Conservation (phyloP, 768 basidiomycete genomes). For the Asterophora lycoperdoides region DNA sequence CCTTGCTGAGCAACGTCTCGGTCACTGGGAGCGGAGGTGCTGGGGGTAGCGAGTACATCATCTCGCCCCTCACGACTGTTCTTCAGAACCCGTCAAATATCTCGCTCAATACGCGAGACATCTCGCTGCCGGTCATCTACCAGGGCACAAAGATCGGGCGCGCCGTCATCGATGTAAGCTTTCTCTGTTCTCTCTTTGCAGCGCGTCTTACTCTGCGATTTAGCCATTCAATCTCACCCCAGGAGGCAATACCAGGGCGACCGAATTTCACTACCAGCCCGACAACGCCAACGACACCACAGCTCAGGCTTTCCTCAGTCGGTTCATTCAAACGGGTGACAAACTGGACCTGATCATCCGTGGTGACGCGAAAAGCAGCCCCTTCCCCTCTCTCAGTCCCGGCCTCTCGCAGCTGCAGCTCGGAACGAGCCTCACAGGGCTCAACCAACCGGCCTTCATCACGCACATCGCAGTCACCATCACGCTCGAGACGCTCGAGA, state of each 20-base stretch:
- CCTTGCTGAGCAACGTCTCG: slow-evolving; percentile 49
- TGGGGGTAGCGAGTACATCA: slow-evolving; percentile 56
- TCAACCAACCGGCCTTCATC: slow-evolving; percentile 55
- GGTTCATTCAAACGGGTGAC: slow-evolving; percentile 53
- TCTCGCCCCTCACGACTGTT: slow-evolving; percentile 51
- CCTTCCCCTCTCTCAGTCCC: slow-evolving; percentile 54
- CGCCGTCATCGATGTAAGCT: slow-evolving; percentile 52
- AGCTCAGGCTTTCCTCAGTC: slow-evolving; percentile 57
- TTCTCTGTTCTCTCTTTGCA: neutral
- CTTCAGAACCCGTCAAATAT: slow-evolving; percentile 68
- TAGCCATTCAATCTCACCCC: slow-evolving; percentile 57
- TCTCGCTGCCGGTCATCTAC: slow-evolving; percentile 57
- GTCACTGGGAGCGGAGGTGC: slow-evolving; percentile 63
- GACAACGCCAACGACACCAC: slow-evolving; percentile 60
- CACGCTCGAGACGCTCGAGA: slow-evolving; percentile 42
- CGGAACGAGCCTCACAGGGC: slow-evolving; percentile 42
- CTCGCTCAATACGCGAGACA: slow-evolving; percentile 52
- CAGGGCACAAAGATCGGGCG: slow-evolving; percentile 53
- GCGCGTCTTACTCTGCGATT: neutral
- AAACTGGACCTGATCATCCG: slow-evolving; percentile 48
- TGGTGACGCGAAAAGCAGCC: slow-evolving; percentile 57
- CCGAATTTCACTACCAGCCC: slow-evolving; percentile 69
- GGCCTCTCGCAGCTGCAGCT: slow-evolving; percentile 53
- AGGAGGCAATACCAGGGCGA: slow-evolving; percentile 45
- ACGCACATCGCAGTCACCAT: slow-evolving; percentile 53